Base-by-base conservation (phyloP, 331 rosid species). In the Erythrophleum ivorense region DNA sequence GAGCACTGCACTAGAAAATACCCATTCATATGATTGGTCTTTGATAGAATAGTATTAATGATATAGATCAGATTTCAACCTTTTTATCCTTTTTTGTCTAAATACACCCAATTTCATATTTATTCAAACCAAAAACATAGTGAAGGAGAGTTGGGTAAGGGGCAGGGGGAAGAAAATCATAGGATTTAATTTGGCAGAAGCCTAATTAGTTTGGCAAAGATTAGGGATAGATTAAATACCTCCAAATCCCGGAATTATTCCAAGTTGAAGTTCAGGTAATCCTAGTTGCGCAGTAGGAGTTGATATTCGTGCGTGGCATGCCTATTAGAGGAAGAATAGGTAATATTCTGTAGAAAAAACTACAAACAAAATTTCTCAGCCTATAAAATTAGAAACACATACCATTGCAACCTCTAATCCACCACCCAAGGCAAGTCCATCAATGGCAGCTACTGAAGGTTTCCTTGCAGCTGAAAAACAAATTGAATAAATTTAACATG, bases 371-470 rank as follows among this genome's bases (percentile, higher is more conserved):
- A 16, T 14, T 55, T 54, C 36, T 38, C 69, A 55, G n/a, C 21
- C 11, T 66, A 21, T 46, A 79, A 33, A 81, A 76, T 83, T 57
- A 34, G 81, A 50, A 67, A 75, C 19, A 70, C 92, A 73, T 89
- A 93, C 98, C 99, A 95, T 95, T 80, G 98, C 97, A 82, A 96
- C 83, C 91, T 96, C 99, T 86, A 96, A 85, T n/a, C 99, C 99
- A 86, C 99, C 99, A 75, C 99, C 99, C 80, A 96, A 85, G 82
- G 99, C 99, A 78, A 94, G 97, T 73, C 99, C 99, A 87, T 96
- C 97, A 82, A 96, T 92, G 78, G 99, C 98, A 68, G 99, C 99
- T 85, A 96, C 98, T 9, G 96, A 88, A 31, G 99, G 99, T 38
- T 96, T 96, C 90, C 82, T 88, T 60, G 97, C 73, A 29, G 94